These are phyloP conservation scores for Sugiyamaella floridensis DNA, from an alignment of 805 yeast genomes.

Conservation along the genomic window DNA sequence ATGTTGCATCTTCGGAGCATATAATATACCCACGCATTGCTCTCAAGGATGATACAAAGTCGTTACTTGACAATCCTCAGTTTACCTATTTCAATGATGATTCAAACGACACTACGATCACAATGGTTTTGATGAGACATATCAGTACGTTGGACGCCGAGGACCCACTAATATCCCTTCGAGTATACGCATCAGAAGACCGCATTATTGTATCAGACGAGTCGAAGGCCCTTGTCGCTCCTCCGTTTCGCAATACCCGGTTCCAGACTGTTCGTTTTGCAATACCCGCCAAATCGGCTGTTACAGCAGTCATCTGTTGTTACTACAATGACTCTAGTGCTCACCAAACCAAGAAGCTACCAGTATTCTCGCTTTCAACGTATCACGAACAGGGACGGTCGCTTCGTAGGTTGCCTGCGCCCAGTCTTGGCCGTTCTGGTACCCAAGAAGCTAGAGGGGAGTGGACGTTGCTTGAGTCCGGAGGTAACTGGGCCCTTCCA, in stretches of 20 bases:
- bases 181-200: constrained; percentile 5
- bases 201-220: constrained; percentile 12
- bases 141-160: not conserved
- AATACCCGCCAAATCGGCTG: constrained; percentile 20
- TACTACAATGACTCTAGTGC: constrained; percentile 3
- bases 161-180: constrained; percentile 6
- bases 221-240: constrained; percentile 13
- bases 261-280: constrained; percentile 26
- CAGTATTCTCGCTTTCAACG: constrained; percentile 3
- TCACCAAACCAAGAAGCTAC: not conserved
- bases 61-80: constrained; percentile 35
- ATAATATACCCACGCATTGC: not conserved
- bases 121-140: not conserved
- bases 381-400: constrained; percentile 21
- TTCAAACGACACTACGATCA: not conserved
- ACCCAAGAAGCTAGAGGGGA: constrained; percentile 28
- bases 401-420: constrained; percentile 23
- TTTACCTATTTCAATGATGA: constrained; percentile 33
- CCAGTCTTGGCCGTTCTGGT: constrained; percentile 19
- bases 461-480: constrained; percentile 43
- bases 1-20: constrained; percentile 7
- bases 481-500: constrained; percentile 49
- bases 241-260: constrained; percentile 28
- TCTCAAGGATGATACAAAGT: not conserved
- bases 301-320: constrained; percentile 18